Evolutionary conservation across 1,139 yeast genomes (phyloP).

Genomic region (Suhomyces panamericanus): DNA sequence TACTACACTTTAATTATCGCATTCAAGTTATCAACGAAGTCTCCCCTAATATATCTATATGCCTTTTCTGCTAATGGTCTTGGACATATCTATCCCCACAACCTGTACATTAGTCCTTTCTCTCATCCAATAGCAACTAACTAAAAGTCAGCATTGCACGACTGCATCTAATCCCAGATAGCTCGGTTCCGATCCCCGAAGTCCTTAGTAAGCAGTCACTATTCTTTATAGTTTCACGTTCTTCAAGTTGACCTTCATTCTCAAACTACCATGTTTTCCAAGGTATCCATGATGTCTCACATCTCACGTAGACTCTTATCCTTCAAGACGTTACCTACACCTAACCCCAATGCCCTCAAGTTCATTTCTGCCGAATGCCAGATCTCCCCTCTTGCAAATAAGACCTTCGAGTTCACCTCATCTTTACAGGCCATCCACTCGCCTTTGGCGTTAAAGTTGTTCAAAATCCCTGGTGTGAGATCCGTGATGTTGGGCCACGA

Average conservation of each 20-base stretch:
- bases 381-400: constrained; percentile 65
- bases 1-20: too few relatives aligned
- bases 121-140: constrained; percentile 7
- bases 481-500: constrained; percentile 84
- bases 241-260: too few relatives aligned
- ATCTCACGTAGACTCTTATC: constrained; percentile 27
- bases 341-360: constrained; percentile 89
- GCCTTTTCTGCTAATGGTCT: too few relatives aligned
- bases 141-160: constrained; percentile 10
- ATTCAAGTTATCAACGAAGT: too few relatives aligned
- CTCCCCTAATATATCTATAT: too few relatives aligned
- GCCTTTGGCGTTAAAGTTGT: constrained; percentile 77
- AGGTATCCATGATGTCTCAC: constrained; percentile 1
- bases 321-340: constrained; percentile 61
- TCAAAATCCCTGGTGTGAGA: constrained; percentile 80
- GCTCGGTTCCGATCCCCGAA: constrained; percentile 15
- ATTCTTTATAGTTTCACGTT: too few relatives aligned
- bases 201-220: constrained; percentile 6
- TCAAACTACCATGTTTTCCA: constrained; percentile 1
- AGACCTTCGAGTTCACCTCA: constrained; percentile 63
- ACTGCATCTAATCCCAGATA: constrained; percentile 3
- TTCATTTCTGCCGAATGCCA: constrained; percentile 53
- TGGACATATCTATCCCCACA: neutral
- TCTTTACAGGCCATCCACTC: constrained; percentile 74
- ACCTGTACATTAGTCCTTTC: neutral